phyloP scores from a whole-genome alignment of 257 asterid species.

The Ehretia macrophylla region DNA sequence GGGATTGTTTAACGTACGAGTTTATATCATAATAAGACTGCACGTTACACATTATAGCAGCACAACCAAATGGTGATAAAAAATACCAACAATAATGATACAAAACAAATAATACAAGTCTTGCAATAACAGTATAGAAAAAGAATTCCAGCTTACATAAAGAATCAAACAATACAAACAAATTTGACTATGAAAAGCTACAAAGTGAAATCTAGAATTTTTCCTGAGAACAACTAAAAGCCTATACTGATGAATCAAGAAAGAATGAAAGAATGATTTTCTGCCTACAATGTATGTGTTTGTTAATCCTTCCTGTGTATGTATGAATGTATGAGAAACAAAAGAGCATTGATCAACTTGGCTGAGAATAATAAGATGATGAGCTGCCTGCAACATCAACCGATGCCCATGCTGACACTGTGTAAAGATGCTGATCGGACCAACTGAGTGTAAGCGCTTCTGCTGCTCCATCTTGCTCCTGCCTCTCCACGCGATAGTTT shows the following conservation, averaged over 20 bases:
- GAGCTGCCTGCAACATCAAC: slow-evolving; percentile 54
- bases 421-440: slow-evolving; percentile 73
- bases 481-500: slow-evolving; percentile 40
- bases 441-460: slow-evolving; percentile 51
- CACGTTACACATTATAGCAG: too few species aligned
- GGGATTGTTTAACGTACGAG: too few species aligned
- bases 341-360: slow-evolving; percentile 18
- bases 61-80: too few species aligned
- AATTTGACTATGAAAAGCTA: background rate
- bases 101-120: background rate
- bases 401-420: slow-evolving; percentile 68
- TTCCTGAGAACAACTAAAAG: slow-evolving; percentile 17
- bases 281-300: slow-evolving; percentile 56
- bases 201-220: slow-evolving; percentile 1
- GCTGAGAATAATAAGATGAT: slow-evolving; percentile 17
- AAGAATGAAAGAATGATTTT: slow-evolving; percentile 70
- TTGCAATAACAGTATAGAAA: background rate
- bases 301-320: slow-evolving; percentile 20
- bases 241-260: slow-evolving; percentile 58
- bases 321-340: slow-evolving; percentile 8
- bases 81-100: too few species aligned
- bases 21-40: too few species aligned
- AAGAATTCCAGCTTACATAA: slow-evolving; percentile 20
- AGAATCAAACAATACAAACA: slow-evolving; percentile 19
- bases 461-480: slow-evolving; percentile 30